phyloP scores from a whole-genome alignment of 129 eudicot species.

The Chrysanthemum makinoi region DNA sequence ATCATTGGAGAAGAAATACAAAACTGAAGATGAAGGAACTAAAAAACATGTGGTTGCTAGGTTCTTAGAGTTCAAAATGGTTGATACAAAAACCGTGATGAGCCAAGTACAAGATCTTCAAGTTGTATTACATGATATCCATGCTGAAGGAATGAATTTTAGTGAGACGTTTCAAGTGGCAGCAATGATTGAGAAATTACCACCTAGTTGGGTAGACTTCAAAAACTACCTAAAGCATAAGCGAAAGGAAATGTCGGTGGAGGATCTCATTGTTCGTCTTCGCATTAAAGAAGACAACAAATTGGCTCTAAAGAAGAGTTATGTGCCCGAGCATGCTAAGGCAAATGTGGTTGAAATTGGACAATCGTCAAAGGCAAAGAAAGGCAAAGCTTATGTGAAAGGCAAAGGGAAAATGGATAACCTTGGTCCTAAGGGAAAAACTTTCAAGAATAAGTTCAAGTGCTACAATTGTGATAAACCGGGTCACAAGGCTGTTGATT shows the following conservation, averaged over 20 bases:
- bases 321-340: background rate
- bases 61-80: background rate
- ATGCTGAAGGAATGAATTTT: background rate
- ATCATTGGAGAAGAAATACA: too few species aligned
- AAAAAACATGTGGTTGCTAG: too few species aligned
- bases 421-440: background rate
- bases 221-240: background rate
- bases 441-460: conserved; percentile 8
- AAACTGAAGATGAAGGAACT: too few species aligned
- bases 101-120: background rate
- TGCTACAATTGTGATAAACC: background rate
- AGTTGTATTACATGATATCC: background rate
- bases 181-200: background rate
- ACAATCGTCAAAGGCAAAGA: background rate
- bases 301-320: background rate
- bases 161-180: background rate
- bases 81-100: background rate
- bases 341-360: background rate
- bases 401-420: background rate
- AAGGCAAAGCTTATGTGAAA: background rate
- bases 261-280: background rate
- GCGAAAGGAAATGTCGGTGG: background rate
- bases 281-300: background rate
- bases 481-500: conserved; percentile 5
- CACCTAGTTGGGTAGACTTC: background rate